Evolutionary conservation across 805 yeast genomes (phyloP).

Genomic region (Candida corydali): DNA sequence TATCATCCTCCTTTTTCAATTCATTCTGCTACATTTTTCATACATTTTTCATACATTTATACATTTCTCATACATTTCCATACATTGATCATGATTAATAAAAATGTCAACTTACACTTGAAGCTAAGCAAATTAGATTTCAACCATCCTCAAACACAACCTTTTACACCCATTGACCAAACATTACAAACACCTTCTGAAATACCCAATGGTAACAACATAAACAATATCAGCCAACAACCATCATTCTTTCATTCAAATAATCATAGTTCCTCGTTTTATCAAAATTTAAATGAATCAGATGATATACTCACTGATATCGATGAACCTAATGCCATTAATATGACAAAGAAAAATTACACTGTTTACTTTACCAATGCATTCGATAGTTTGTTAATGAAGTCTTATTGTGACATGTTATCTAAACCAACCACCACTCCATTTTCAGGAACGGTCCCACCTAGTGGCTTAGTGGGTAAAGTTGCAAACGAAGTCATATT

Average conservation of each 20-base stretch:
- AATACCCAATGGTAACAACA: constrained; percentile 14
- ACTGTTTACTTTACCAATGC: constrained; percentile 30
- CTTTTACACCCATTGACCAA: constrained; percentile 44
- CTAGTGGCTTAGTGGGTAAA: constrained; percentile 40
- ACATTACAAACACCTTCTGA: constrained; percentile 39
- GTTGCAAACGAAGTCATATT: constrained; percentile 41
- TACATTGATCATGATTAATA: constrained; percentile 22
- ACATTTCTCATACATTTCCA: too few species aligned
- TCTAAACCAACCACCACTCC: constrained; percentile 44
- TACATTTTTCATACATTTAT: neutral
- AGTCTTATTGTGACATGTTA: constrained; percentile 29
- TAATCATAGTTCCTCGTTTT: constrained; percentile 1
- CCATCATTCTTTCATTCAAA: constrained; percentile 9
- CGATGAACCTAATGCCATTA: constrained; percentile 21
- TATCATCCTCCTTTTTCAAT: too few species aligned
- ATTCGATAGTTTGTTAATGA: constrained; percentile 35
- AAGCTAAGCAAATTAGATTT: constrained; percentile 21
- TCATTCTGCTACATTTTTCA: too few species aligned
- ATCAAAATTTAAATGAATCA: constrained; percentile 29
- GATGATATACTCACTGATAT: constrained; percentile 41
- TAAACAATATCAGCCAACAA: constrained; percentile 1
- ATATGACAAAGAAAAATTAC: constrained; percentile 22
- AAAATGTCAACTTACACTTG: constrained; percentile 11
- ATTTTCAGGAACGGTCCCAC: constrained; percentile 39
- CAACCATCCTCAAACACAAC: constrained; percentile 20